phyloP scores from a whole-genome alignment of 2,329 filamentous ascomycete genomes.

The Pseudogymnoascus sp. region DNA sequence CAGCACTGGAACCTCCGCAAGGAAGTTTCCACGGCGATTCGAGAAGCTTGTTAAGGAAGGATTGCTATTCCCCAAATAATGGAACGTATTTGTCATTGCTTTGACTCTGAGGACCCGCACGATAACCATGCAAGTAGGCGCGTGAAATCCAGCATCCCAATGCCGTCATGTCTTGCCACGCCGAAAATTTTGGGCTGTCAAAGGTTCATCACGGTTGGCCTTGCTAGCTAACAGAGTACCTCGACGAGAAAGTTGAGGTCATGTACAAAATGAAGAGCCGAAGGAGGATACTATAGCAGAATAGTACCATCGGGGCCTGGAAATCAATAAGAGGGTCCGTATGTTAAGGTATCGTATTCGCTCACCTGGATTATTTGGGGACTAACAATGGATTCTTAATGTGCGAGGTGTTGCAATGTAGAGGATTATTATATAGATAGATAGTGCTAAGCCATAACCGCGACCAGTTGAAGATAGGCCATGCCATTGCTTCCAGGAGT shows the following conservation, averaged over 20 bases:
- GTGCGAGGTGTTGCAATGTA: neutral
- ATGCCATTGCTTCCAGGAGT: neutral
- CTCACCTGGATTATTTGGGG: neutral
- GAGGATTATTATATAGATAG: neutral
- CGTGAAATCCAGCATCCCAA: neutral
- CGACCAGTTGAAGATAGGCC: neutral
- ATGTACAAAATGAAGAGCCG: neutral
- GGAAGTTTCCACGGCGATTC: slow-evolving; percentile 31
- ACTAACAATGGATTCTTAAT: neutral
- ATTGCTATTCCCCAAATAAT: slow-evolving; percentile 25
- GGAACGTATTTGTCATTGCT: slow-evolving; percentile 10
- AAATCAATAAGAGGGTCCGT: neutral
- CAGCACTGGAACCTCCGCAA: neutral
- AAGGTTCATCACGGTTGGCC: neutral
- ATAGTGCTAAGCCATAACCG: neutral
- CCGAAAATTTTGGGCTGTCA: neutral
- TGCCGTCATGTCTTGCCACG: neutral
- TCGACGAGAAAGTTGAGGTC: neutral
- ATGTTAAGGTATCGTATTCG: neutral
- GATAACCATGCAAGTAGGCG: neutral
- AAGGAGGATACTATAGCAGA: neutral
- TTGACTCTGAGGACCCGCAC: neutral
- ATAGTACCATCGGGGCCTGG: neutral
- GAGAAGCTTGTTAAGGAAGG: slow-evolving; percentile 30
- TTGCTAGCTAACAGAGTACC: neutral